These are phyloP conservation scores for Conoideocrella luteorostrata DNA, from an alignment of 2,329 filamentous ascomycete genomes.

Conservation along the genomic window DNA sequence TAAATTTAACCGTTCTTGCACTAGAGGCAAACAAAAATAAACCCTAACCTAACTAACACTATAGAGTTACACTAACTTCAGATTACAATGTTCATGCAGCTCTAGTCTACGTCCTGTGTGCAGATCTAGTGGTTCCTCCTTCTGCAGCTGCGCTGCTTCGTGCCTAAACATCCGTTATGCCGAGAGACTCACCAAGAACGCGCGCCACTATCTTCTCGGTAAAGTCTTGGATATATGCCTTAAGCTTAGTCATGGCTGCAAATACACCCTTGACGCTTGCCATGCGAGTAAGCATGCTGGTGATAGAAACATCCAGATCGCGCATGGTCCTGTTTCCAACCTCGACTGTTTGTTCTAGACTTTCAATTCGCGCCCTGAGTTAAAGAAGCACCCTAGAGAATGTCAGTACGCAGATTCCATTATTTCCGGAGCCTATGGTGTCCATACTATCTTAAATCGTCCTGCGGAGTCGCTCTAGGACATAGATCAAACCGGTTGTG, in stretches of 20 bases:
- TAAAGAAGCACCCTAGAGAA: not conserved
- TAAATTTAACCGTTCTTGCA: too few species aligned
- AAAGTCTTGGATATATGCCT: slow-evolving; percentile 6
- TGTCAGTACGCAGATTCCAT: not conserved
- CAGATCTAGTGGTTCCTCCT: too few species aligned
- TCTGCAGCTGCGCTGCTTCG: too few species aligned
- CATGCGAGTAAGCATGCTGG: not conserved
- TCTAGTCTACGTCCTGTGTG: too few species aligned
- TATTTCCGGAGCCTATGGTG: not conserved
- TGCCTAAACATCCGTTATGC: not conserved
- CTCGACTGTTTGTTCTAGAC: not conserved
- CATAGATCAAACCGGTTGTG: not conserved
- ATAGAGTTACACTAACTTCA: too few species aligned
- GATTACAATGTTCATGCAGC: slow-evolving; percentile 1
- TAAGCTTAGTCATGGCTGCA: slow-evolving; percentile 3
- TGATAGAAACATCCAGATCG: not conserved
- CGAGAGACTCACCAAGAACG: not conserved
- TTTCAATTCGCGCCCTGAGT: not conserved
- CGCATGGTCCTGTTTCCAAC: not conserved
- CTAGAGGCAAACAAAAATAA: too few species aligned
- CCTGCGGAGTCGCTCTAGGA: not conserved
- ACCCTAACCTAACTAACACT: too few species aligned
- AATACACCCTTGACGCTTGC: not conserved
- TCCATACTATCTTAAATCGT: slow-evolving; percentile 1
- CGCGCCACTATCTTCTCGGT: slow-evolving; percentile 4